These are phyloP conservation scores for Phytophthora ohioensis DNA, from an alignment of 352 stramenopile species.

Conservation along the genomic window DNA sequence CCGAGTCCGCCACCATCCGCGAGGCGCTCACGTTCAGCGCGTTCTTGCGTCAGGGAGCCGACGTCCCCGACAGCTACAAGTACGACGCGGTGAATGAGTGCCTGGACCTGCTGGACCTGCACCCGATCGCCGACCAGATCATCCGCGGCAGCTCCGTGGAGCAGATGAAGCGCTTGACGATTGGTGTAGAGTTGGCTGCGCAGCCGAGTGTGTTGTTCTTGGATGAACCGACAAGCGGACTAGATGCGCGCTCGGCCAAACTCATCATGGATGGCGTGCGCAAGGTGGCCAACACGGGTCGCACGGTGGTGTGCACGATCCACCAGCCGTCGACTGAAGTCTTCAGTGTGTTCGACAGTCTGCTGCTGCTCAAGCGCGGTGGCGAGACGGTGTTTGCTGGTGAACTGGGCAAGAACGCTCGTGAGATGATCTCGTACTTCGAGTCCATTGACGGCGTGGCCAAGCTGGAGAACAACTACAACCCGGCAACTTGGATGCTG, in stretches of 20 bases:
- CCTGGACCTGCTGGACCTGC: conserved; percentile 32
- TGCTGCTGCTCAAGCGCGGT: conserved; percentile 40
- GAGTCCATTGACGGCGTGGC: conserved; percentile 43
- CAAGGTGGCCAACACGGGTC: conserved; percentile 79
- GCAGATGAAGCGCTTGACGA: conserved; percentile 50
- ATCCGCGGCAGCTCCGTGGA: conserved; percentile 48
- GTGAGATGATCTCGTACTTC: conserved; percentile 44
- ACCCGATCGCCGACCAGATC: conserved; percentile 39
- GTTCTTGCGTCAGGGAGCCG: conserved; percentile 38
- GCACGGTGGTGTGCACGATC: conserved; percentile 92
- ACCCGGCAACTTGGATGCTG: conserved; percentile 8
- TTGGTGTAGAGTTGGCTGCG: conserved; percentile 30
- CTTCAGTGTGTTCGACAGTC: conserved; percentile 56
- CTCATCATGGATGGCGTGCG: conserved; percentile 88
- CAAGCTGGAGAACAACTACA: conserved; percentile 55
- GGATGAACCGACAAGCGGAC: conserved; percentile 88
- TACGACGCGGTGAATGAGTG: conserved; percentile 40
- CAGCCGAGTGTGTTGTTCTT: conserved; percentile 36
- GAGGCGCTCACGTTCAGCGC: conserved; percentile 55
- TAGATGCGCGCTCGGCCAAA: conserved; percentile 90
- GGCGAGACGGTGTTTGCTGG: conserved; percentile 64
- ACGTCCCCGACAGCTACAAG: conserved; percentile 44
- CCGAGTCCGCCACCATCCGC: conserved; percentile 83
- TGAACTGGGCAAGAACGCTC: conserved; percentile 51
- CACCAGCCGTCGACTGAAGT: conserved; percentile 92